These are phyloP conservation scores for Aureobasidium melanogenum DNA, from an alignment of 2,329 filamentous ascomycete species.

Conservation along the genomic window DNA sequence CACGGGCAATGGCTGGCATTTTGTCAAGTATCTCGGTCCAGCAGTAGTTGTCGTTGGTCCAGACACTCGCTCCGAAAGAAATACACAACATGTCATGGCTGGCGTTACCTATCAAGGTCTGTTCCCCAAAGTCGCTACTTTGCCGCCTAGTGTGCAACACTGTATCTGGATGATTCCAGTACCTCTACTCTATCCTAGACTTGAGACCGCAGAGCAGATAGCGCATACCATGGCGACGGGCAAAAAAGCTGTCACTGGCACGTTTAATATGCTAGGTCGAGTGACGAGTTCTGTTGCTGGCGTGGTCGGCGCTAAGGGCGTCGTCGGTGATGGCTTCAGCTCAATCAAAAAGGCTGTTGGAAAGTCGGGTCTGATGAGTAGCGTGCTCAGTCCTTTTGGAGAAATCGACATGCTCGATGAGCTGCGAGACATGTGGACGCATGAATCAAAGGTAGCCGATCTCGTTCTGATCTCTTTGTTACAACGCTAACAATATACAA, in stretches of 20 bases:
- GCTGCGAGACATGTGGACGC: conserved; percentile 93
- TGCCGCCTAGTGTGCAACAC: conserved; percentile 90
- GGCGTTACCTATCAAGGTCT: conserved; percentile 95
- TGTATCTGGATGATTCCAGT: conserved; percentile 95
- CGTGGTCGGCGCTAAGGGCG: conserved; percentile 87
- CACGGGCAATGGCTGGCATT: conserved; percentile 97
- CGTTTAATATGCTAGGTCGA: conserved; percentile 92
- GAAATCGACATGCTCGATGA: conserved; percentile 94
- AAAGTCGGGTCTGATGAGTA: conserved; percentile 91
- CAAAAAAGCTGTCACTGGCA: conserved; percentile 93
- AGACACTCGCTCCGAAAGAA: conserved; percentile 86
- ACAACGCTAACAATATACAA: conserved; percentile 12
- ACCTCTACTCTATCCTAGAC: conserved; percentile 78
- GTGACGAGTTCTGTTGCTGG: conserved; percentile 91
- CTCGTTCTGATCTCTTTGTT: background rate
- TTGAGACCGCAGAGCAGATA: conserved; percentile 86
- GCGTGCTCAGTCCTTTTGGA: conserved; percentile 90
- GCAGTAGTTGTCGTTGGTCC: conserved; percentile 82
- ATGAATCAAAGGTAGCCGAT: conserved; percentile 70
- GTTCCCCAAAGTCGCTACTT: conserved; percentile 85
- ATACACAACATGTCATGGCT: conserved; percentile 77
- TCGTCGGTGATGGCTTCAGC: conserved; percentile 86
- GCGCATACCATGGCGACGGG: conserved; percentile 87
- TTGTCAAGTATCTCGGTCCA: conserved; percentile 91
- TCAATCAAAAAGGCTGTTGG: conserved; percentile 95